phyloP scores from a whole-genome alignment of 2,329 filamentous ascomycete genomes.

The Xylaria sp. region DNA sequence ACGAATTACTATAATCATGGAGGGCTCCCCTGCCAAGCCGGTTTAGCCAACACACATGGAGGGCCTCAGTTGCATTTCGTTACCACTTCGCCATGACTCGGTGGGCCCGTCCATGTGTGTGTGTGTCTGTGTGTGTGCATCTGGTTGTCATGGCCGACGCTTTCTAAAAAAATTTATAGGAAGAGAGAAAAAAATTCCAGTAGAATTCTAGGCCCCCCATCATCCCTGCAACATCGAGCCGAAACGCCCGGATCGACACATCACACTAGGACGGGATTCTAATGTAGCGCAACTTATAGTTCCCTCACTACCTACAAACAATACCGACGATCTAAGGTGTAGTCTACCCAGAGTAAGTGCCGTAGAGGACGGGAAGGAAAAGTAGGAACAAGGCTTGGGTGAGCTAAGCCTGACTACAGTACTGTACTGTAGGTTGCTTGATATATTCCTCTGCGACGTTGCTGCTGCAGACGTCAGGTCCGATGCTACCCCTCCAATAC shows the following conservation, averaged over 20 bases:
- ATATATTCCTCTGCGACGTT: conserved; percentile 6
- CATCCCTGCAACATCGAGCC: conserved; percentile 22
- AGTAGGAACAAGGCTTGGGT: conserved; percentile 17
- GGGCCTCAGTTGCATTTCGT: conserved; percentile 10
- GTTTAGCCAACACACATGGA: conserved; percentile 7
- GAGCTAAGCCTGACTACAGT: not conserved
- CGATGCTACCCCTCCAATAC: conserved; percentile 14
- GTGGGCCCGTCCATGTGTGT: not conserved
- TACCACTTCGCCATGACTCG: conserved; percentile 16
- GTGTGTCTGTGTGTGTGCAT: conserved; percentile 1
- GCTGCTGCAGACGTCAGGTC: not conserved
- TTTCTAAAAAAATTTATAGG: not conserved
- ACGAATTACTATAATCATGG: not conserved
- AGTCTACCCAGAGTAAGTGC: not conserved
- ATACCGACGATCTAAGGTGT: not conserved
- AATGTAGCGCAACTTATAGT: conserved; percentile 3
- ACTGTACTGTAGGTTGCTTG: not conserved
- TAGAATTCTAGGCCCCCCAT: not conserved
- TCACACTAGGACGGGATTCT: conserved; percentile 13
- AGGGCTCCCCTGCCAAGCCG: conserved; percentile 16
- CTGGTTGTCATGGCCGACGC: conserved; percentile 6
- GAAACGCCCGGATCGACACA: conserved; percentile 35
- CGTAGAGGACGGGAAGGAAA: not conserved
- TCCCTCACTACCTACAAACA: not conserved
- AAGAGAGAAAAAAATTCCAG: not conserved